phyloP scores from a whole-genome alignment of 2,329 filamentous ascomycete species.

The Diaporthe vaccinii region DNA sequence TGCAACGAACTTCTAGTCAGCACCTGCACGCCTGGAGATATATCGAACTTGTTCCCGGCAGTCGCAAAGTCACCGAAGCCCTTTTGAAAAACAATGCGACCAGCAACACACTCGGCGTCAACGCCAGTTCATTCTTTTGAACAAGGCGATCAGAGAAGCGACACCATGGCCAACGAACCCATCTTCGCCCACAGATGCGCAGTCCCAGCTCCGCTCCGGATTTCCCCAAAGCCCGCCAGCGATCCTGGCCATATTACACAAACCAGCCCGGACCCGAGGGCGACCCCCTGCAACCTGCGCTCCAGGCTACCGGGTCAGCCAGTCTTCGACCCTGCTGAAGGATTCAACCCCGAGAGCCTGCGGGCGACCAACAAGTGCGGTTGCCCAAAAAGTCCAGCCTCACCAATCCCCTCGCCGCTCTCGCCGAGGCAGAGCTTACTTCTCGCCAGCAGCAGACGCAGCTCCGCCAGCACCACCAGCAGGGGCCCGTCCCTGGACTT shows the following conservation, averaged over 20 bases:
- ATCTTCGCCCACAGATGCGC: slow-evolving; percentile 16
- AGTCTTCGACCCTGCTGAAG: slow-evolving; percentile 26
- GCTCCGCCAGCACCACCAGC: not conserved
- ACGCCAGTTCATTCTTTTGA: not conserved
- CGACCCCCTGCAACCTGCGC: slow-evolving; percentile 13
- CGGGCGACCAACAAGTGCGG: slow-evolving; percentile 25
- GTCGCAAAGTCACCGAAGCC: not conserved
- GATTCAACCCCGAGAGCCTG: slow-evolving; percentile 19
- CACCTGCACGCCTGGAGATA: not conserved
- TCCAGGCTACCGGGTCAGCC: slow-evolving; percentile 34
- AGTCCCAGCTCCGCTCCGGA: slow-evolving; percentile 30
- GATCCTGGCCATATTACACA: not conserved
- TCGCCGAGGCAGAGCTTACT: slow-evolving; percentile 14
- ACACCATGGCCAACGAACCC: slow-evolving; percentile 12
- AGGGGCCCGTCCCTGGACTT: slow-evolving; percentile 32
- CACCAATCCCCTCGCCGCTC: slow-evolving; percentile 11
- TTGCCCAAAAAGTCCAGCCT: slow-evolving; percentile 8
- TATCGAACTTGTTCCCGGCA: slow-evolving; percentile 18
- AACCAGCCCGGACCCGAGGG: slow-evolving; percentile 3
- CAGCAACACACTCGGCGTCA: not conserved
- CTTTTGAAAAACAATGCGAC: not conserved
- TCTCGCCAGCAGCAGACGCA: not conserved
- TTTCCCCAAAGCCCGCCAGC: slow-evolving; percentile 12
- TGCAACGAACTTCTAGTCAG: not conserved
- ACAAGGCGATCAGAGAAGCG: not conserved